Base-by-base conservation (phyloP, 2,329 filamentous ascomycete species). In the Zymoseptoria brevis region DNA sequence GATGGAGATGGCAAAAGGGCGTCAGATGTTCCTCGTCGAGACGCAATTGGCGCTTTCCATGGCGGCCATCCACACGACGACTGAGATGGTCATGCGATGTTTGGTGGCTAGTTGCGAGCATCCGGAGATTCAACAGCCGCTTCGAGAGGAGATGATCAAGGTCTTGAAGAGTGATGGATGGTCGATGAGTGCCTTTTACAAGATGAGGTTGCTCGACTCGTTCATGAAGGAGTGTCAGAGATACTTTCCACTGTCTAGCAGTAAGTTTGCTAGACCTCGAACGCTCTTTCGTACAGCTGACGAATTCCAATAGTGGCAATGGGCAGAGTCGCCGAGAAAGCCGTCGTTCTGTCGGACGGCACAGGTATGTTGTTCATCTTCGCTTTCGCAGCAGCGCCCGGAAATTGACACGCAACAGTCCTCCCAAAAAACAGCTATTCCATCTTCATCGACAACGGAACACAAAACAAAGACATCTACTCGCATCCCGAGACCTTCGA, bases 121-220 rank as follows among this genome's bases (percentile, higher is more conserved):
- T 13, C 65, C 69, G 1, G 66, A 70, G 50, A 50, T 67, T 1
- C 57, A 68, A 8, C 58, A 63, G 29, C 62, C 63, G 8, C 59
- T 73, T 24, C 61, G 71, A 2, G 53, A 65, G 8, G 71, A 72
- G 54, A 63, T 67, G 8, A 50, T 59, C 16, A 24, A 54, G 13
- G 67, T 65, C 26, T 50, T 70, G 4, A 54, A 53, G 19, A 56
- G 53, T 19, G 56, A 64, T 21, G 67, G 68, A 8, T 67, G 65
- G 61, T 64, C 60, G 16, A 67, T 66, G 60, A 65, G 59, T 5
- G 55, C 64, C 8, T 51, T 72, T 22, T 66, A 63, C 48, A 66
- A 69, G 53, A 64, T 72, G 59, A 65, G 66, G 35, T 56, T 72
- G 22, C 58, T 73, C 45, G 71, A 72, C 58, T 70, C 67, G 52